Base-by-base conservation (phyloP, 2,329 filamentous ascomycete species). In the Stachybotrys chartarum region DNA sequence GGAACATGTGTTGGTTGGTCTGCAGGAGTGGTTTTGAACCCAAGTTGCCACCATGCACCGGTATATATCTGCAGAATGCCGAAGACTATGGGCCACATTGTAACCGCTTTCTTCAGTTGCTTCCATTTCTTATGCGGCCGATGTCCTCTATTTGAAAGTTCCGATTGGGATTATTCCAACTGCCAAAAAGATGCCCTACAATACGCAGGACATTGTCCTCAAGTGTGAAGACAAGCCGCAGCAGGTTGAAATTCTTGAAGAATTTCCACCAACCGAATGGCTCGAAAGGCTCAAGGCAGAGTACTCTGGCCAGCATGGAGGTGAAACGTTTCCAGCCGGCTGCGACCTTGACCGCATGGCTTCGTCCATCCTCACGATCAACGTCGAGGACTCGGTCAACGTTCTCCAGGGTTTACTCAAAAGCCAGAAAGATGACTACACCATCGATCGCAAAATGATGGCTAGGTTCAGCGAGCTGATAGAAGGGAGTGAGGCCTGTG, bases 51-150 rank as follows among this genome's bases (percentile, higher is more conserved):
- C n/a, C n/a, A n/a, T n/a, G n/a, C n/a, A n/a, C n/a, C n/a, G n/a
- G n/a, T n/a, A n/a, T n/a, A n/a, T n/a, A n/a, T n/a, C n/a, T n/a
- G n/a, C n/a, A n/a, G n/a, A n/a, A n/a, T n/a, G n/a, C n/a, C n/a
- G n/a, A n/a, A 76, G 35, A 70, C 77, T 0, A 57, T 75, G 7
- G 64, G 80, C 45, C 81, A 79, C 53, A 57, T 78, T 1, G 75
- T 73, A n/a, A n/a, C n/a, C n/a, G n/a, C n/a, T n/a, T n/a, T n/a
- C n/a, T n/a, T n/a, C n/a, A n/a, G n/a, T n/a, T n/a, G n/a, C n/a
- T n/a, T n/a, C n/a, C n/a, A n/a, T n/a, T n/a, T n/a, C n/a, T n/a
- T n/a, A n/a, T n/a, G n/a, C n/a, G n/a, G n/a, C n/a, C n/a, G n/a
- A n/a, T n/a, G n/a, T n/a, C n/a, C n/a, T n/a, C n/a, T n/a, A n/a